Evolutionary conservation across 208 protist genomes (phyloP).

Genomic region (Acanthamoeba healyi): DNA sequence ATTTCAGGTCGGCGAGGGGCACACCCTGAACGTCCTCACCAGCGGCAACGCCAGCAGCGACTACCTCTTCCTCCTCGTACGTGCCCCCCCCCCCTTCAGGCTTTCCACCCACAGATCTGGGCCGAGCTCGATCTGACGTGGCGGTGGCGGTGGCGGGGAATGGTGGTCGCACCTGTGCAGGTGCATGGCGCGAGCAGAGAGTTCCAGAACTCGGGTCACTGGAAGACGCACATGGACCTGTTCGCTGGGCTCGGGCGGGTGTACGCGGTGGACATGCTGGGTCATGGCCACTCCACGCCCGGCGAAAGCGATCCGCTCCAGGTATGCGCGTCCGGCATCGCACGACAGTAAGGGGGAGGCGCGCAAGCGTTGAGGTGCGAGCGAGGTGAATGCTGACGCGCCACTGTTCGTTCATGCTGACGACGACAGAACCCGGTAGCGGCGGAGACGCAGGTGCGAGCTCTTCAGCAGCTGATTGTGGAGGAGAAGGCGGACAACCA

Average conservation of each 20-base stretch:
- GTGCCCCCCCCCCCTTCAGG: background rate
- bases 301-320: background rate
- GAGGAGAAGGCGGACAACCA: background rate
- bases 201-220: constrained; percentile 66
- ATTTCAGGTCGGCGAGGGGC: background rate
- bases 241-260: constrained; percentile 19
- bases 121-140: too few species aligned
- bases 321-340: too few species aligned
- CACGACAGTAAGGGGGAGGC: too few species aligned
- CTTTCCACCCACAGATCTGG: too few species aligned
- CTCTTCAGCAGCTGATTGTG: background rate
- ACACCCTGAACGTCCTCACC: background rate
- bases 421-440: background rate
- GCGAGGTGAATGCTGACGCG: background rate
- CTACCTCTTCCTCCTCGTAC: constrained; percentile 40
- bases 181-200: constrained; percentile 64
- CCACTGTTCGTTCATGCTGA: too few species aligned
- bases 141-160: too few species aligned
- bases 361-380: too few species aligned
- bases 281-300: constrained; percentile 51
- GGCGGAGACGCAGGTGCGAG: background rate
- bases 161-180: background rate
- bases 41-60: background rate
- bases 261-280: constrained; percentile 66
- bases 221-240: constrained; percentile 51